phyloP scores from a whole-genome alignment of 805 yeast species.

The Metschnikowia lachancei region DNA sequence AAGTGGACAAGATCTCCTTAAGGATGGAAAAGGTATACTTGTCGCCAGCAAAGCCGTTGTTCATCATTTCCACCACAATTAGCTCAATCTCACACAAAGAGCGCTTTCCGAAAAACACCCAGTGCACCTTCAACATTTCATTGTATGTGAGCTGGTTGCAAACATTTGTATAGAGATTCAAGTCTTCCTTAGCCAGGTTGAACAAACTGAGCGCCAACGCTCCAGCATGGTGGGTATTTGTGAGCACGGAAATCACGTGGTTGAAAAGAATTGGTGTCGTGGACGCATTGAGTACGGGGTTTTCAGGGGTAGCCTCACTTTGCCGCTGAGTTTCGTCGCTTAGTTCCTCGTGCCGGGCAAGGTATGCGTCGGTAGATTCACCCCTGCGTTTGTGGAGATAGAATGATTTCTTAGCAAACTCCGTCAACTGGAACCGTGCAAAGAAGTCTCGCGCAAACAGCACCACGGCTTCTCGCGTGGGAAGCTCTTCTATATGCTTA shows the following conservation, averaged over 20 bases:
- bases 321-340: conserved; percentile 17
- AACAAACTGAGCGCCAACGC: conserved; percentile 36
- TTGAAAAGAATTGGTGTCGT: conserved; percentile 40
- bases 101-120: conserved; percentile 40
- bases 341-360: conserved; percentile 21
- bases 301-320: conserved; percentile 21
- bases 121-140: conserved; percentile 34
- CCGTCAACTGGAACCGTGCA: conserved; percentile 11
- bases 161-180: conserved; percentile 31
- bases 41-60: conserved; percentile 42
- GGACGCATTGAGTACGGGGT: conserved; percentile 31
- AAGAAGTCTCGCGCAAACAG: conserved; percentile 20
- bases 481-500: conserved; percentile 20
- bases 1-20: conserved; percentile 34
- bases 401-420: conserved; percentile 12
- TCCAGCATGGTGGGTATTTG: conserved; percentile 33
- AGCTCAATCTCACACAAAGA: conserved; percentile 36
- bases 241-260: conserved; percentile 25
- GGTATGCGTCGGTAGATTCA: conserved; percentile 15
- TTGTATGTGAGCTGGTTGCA: conserved; percentile 44
- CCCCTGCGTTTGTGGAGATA: conserved; percentile 17
- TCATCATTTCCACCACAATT: conserved; percentile 36
- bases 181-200: conserved; percentile 33
- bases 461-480: conserved; percentile 16
- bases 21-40: conserved; percentile 34